Evolutionary conservation across 371 early-diverging fungal genomes (phyloP).

Genomic region (Coemansia sp.): DNA sequence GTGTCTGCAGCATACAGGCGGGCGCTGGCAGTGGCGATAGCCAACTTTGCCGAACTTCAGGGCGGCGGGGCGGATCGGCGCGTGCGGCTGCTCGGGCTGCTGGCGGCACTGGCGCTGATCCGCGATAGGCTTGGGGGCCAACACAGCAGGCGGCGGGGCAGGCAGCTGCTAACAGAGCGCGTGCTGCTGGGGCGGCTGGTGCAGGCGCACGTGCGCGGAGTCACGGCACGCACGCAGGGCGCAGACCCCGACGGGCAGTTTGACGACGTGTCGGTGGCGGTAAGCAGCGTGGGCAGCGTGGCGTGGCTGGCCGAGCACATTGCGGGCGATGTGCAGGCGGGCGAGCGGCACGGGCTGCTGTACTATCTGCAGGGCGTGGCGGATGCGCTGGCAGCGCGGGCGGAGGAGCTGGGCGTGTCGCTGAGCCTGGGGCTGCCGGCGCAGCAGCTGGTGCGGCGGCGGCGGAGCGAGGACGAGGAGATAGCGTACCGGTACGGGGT

Average conservation of each 20-base stretch:
- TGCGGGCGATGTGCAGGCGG: neutral
- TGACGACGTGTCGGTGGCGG: slow-evolving; percentile 21
- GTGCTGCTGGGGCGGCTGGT: slow-evolving; percentile 2
- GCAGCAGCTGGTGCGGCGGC: neutral
- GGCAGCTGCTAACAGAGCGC: neutral
- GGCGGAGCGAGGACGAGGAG: no score
- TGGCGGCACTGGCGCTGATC: slow-evolving; percentile 12
- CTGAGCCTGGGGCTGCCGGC: slow-evolving; percentile 25
- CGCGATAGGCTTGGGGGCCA: neutral
- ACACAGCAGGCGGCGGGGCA: neutral
- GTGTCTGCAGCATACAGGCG: no score
- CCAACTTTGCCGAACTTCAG: no score
- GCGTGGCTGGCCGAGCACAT: slow-evolving; percentile 29
- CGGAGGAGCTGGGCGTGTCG: slow-evolving; percentile 23
- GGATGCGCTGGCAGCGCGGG: slow-evolving; percentile 39
- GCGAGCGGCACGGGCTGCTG: slow-evolving; percentile 7
- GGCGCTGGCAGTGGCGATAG: no score
- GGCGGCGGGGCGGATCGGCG: no score
- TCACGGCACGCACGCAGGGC: neutral
- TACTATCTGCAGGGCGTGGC: slow-evolving; percentile 26
- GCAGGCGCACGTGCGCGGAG: slow-evolving; percentile 4
- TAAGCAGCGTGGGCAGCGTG: slow-evolving; percentile 17
- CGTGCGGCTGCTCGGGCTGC: slow-evolving; percentile 18
- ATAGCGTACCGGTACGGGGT: slow-evolving; percentile 10
- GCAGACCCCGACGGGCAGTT: slow-evolving; percentile 1